Evolutionary conservation across 768 basidiomycete species (phyloP).

Genomic region (Ramaria sp.): DNA sequence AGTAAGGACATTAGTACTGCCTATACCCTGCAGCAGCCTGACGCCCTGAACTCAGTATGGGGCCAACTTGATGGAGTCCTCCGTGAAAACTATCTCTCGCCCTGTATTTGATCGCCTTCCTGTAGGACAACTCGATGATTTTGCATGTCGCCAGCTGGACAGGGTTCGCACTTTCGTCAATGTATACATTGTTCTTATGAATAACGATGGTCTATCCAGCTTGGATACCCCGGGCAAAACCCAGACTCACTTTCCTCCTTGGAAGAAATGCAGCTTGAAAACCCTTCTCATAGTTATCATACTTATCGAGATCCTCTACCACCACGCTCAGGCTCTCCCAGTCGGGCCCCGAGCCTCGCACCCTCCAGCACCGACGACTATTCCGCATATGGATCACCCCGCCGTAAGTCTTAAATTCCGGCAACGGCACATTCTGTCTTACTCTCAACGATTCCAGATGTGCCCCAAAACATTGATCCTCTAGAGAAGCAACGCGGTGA

Average conservation of each 20-base stretch:
- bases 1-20: constrained; percentile 29
- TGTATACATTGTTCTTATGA: constrained; percentile 4
- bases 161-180: constrained; percentile 38
- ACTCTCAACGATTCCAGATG: not conserved
- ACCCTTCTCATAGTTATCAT: not conserved
- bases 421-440: too few relatives aligned
- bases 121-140: constrained; percentile 62
- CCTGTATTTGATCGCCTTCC: constrained; percentile 76
- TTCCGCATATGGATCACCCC: not conserved
- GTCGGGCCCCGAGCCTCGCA: constrained; percentile 4
- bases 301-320: constrained; percentile 3
- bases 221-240: not conserved
- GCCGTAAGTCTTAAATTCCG: not conserved
- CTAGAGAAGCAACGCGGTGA: not conserved
- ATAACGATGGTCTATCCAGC: not conserved
- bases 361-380: constrained; percentile 2
- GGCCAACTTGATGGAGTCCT: constrained; percentile 78
- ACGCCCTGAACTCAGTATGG: constrained; percentile 47
- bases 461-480: not conserved
- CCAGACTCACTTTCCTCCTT: not conserved
- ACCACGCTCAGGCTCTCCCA: not conserved
- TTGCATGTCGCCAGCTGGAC: constrained; percentile 82
- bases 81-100: constrained; percentile 68
- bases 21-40: constrained; percentile 1
- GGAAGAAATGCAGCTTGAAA: not conserved